These are phyloP conservation scores for Pinus taeda DNA, from an alignment of 75 land plant species.

Conservation along the genomic window DNA sequence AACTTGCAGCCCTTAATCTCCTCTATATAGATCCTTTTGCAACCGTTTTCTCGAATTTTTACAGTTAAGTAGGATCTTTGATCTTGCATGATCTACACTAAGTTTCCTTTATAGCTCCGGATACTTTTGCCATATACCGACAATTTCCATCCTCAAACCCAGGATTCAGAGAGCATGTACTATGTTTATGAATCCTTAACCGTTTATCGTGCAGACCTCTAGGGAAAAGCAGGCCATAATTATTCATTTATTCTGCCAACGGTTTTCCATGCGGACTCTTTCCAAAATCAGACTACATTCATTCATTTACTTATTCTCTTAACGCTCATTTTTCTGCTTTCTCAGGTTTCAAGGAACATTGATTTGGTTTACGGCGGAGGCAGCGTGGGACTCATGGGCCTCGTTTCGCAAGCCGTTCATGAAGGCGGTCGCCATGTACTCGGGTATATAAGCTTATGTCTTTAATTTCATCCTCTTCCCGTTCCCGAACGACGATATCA, in stretches of 20 bases:
- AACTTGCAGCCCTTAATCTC: too few relatives aligned
- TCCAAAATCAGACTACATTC: not conserved
- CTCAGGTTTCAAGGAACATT: slow-evolving; percentile 41
- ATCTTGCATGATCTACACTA: too few relatives aligned
- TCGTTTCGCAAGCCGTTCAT: slow-evolving; percentile 28
- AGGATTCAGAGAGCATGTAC: not conserved
- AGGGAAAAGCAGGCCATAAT: too few relatives aligned
- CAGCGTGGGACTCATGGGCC: slow-evolving; percentile 37
- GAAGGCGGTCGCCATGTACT: slow-evolving; percentile 39
- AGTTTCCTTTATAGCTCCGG: too few relatives aligned
- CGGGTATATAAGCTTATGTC: slow-evolving; percentile 15
- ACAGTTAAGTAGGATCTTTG: too few relatives aligned
- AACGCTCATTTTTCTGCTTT: not conserved
- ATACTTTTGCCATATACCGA: not conserved
- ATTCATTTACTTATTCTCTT: not conserved
- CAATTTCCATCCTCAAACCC: not conserved
- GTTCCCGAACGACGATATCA: too few relatives aligned
- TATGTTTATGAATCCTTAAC: not conserved
- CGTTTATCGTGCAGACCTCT: not conserved
- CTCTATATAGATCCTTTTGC: too few relatives aligned
- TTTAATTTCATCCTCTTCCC: not conserved
- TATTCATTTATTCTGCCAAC: not conserved
- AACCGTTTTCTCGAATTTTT: too few relatives aligned
- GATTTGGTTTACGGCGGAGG: slow-evolving; percentile 44
- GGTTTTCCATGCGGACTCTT: not conserved